Evolutionary conservation across 2,329 filamentous ascomycete genomes (phyloP), one percentile per base, ranked within the genome.

Genomic region (Ceratocystis smalleyi): DNA sequence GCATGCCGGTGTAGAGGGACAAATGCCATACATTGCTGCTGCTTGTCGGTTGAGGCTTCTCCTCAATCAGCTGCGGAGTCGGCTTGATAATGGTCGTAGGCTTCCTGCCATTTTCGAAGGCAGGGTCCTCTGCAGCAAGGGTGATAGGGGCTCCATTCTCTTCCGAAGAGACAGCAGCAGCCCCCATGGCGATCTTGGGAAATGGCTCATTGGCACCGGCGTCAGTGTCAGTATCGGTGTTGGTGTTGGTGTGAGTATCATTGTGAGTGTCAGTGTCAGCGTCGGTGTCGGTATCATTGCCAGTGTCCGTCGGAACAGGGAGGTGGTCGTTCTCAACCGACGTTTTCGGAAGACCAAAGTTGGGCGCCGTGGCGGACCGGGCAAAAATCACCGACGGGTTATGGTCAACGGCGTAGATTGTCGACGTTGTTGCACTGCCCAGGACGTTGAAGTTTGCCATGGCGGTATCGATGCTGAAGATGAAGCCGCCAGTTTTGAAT

Each of bases 331-430:
- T 55, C 15, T 62, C 64, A 15, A 57, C 32, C 1, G 54, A 43
- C 0, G 61, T 61, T 4, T 49, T 55, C 4, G 32, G 51, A 8
- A 24, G 49, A 27, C 74, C 74, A 67, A 78, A 80, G 67, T 71
- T 68, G 0, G 78, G 77, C 4, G 73, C 71, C 3, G 70, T 66
- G 17, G 75, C 71, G 1, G 75, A 72, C 0, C 76, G 69, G 66
- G 74, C 63, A 59, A 68, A 68, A 2, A 81, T 74, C 17, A 81
- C 77, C 7, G 77, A 75, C 0, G 80, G 80, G 64, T 82, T 82
- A 69, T 81, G 82, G 69, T 81, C 79, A 2, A 79, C 81, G 1
- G 79, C 81, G 61, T 78, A 69, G 59, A 80, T 77, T 2, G 76
- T 78, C 59, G 79, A 68, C 5, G 75, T 76, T 30, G 69, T 63